phyloP scores from a whole-genome alignment of 2,329 filamentous ascomycete genomes.

The Arthrinium phaeospermum region DNA sequence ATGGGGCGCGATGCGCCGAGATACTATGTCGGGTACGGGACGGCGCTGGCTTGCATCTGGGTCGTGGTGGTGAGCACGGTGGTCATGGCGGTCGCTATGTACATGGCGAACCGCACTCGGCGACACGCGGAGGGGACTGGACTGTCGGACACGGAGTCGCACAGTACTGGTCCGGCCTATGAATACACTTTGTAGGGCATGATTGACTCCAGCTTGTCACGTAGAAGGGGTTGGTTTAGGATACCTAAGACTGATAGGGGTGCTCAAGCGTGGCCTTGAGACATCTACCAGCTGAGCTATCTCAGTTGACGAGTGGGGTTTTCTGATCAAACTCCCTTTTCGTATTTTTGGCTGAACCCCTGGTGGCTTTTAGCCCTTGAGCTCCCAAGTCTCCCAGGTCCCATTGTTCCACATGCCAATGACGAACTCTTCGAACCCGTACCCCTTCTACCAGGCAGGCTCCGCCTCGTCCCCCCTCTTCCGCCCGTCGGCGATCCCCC shows the following conservation, averaged over 20 bases:
- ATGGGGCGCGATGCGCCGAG: constrained; percentile 40
- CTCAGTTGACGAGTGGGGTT: background rate
- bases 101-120: background rate
- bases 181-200: background rate
- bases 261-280: background rate
- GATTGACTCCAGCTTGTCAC: background rate
- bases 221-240: background rate
- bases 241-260: background rate
- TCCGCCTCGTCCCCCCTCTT: background rate
- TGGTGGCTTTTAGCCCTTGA: background rate
- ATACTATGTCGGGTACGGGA: constrained; percentile 43
- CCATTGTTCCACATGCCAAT: background rate
- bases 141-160: background rate
- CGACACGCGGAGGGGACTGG: background rate
- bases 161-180: background rate
- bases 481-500: constrained; percentile 26
- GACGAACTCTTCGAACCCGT: background rate
- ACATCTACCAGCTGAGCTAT: background rate
- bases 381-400: background rate
- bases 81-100: background rate
- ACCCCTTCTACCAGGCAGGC: background rate
- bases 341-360: background rate
- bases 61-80: background rate
- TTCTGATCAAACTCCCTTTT: background rate
- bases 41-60: background rate